Percentiles rank a stretch among this genome's conserved stretches.
These are phyloP conservation scores for Ascochyta pisi DNA, from an alignment of 2,329 filamentous ascomycete genomes.

Conservation along the genomic window DNA sequence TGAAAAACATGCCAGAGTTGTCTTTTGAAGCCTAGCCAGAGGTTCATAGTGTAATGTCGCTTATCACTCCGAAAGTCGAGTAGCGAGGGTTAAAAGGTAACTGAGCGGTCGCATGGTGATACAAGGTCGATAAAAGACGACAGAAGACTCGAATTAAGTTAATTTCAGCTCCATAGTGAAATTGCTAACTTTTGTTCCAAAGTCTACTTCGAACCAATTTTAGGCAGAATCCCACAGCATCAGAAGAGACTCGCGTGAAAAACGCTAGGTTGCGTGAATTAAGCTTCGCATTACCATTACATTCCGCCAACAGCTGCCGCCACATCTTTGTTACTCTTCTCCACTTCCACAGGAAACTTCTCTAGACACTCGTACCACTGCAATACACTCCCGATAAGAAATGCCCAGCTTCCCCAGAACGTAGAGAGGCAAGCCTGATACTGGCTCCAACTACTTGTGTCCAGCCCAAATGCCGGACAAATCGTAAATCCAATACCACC, in stretches of 20 bases:
- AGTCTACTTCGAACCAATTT: not conserved
- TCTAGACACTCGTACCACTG: conserved; percentile 47
- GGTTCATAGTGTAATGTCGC: too few species aligned
- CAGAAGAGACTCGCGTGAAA: not conserved
- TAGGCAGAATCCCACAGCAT: not conserved
- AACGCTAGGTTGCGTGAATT: not conserved
- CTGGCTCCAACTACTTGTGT: conserved; percentile 39
- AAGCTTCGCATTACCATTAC: not conserved
- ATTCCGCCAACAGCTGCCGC: not conserved
- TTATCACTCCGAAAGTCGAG: too few species aligned
- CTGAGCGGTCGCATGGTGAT: too few species aligned
- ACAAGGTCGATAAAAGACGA: too few species aligned
- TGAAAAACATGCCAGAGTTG: too few species aligned
- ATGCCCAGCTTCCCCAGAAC: conserved; percentile 47
- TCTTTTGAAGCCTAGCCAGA: too few species aligned
- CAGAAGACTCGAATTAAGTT: too few species aligned
- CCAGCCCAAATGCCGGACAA: conserved; percentile 45
- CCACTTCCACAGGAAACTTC: conserved; percentile 40
- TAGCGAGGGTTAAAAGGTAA: too few species aligned
- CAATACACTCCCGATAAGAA: conserved; percentile 42
- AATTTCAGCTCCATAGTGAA: too few species aligned
- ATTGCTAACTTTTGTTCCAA: not conserved
- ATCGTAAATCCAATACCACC: conserved; percentile 68
- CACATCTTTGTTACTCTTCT: not conserved
- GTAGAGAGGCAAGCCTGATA: conserved; percentile 42